These are phyloP conservation scores for Salisapilia sapeloensis DNA, from an alignment of 352 stramenopile genomes.

Conservation along the genomic window DNA sequence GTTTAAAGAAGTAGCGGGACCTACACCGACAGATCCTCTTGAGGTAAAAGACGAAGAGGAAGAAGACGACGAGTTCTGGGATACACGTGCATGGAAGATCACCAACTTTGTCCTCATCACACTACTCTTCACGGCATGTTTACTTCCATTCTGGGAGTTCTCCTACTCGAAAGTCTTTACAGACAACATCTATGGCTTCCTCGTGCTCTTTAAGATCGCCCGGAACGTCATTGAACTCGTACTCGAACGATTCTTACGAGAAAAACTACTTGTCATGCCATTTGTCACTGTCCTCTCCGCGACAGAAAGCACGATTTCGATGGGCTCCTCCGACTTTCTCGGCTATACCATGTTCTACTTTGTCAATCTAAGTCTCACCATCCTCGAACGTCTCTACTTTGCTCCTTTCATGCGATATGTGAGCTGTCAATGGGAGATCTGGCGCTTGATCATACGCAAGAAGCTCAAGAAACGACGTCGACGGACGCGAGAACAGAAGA, in stretches of 20 bases:
- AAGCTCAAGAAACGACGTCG: conserved; percentile 51
- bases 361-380: conserved; percentile 82
- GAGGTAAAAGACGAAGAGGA: conserved; percentile 24
- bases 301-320: conserved; percentile 88
- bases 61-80: conserved; percentile 62
- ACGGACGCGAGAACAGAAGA: conserved; percentile 85
- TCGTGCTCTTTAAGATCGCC: conserved; percentile 83
- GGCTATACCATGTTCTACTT: conserved; percentile 92
- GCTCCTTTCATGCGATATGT: conserved; percentile 75
- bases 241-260: conserved; percentile 74
- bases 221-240: conserved; percentile 71
- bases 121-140: conserved; percentile 60
- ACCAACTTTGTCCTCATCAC: conserved; percentile 81
- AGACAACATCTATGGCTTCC: conserved; percentile 81
- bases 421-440: conserved; percentile 79
- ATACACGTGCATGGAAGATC: conserved; percentile 80
- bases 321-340: conserved; percentile 91
- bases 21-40: conserved; percentile 27
- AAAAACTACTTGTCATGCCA: conserved; percentile 84
- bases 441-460: conserved; percentile 75
- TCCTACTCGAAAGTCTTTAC: conserved; percentile 90
- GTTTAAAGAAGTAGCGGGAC: conserved; percentile 37
- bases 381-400: conserved; percentile 91
- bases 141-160: conserved; percentile 94
- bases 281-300: conserved; percentile 82